Conservation (phyloP, 768 basidiomycete genomes). For the Kwoniella shandongensis region DNA sequence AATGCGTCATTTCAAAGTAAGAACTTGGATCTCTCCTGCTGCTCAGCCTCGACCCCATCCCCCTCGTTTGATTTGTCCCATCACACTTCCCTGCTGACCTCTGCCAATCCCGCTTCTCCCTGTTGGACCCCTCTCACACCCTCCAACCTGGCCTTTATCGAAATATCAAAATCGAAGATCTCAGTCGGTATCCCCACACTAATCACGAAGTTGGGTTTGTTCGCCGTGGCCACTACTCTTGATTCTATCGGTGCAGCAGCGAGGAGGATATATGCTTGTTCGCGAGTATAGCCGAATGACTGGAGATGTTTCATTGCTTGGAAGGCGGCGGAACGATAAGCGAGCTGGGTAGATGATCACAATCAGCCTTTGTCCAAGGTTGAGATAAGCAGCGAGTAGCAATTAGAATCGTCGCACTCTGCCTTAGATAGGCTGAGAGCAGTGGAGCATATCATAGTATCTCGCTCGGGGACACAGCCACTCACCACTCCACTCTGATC, state of each 20-base stretch:
- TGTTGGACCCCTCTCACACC: background rate
- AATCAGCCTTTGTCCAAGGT: too few relatives aligned
- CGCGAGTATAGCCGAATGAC: constrained; percentile 72
- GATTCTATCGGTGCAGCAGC: constrained; percentile 67
- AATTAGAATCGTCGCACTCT: too few relatives aligned
- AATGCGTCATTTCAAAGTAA: too few relatives aligned
- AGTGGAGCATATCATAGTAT: too few relatives aligned
- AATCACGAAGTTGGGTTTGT: constrained; percentile 72
- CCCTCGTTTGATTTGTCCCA: too few relatives aligned
- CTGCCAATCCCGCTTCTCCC: background rate
- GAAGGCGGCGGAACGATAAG: constrained; percentile 76
- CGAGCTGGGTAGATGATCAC: constrained; percentile 34
- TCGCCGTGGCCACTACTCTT: constrained; percentile 8
- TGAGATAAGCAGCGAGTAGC: too few relatives aligned
- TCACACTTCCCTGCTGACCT: background rate
- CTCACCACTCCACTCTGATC: constrained; percentile 41
- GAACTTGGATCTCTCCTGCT: too few relatives aligned
- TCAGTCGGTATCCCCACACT: constrained; percentile 72
- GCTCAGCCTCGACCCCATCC: too few relatives aligned
- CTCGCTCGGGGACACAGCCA: too few relatives aligned
- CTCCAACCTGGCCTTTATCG: background rate
- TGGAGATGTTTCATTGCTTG: constrained; percentile 70
- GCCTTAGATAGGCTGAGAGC: too few relatives aligned
- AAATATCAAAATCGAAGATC: constrained; percentile 62
- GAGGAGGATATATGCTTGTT: constrained; percentile 72